Conservation (phyloP, 2,329 filamentous ascomycete genomes). For the Neonectria punicea region DNA sequence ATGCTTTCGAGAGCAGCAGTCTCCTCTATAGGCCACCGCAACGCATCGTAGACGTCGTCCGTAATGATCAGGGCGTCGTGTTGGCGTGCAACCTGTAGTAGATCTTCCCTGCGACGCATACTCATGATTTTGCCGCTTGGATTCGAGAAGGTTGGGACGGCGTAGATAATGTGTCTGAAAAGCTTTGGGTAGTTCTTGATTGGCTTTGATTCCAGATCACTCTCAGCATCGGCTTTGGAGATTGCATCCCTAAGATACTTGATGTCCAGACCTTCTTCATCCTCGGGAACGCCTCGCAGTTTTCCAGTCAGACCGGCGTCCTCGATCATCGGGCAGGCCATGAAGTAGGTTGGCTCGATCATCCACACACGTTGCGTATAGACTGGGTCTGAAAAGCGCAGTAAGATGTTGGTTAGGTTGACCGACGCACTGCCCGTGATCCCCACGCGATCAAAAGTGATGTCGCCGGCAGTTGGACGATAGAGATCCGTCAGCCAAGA, state of each 20-base stretch:
- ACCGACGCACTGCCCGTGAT: constrained; percentile 75
- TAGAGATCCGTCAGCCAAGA: constrained; percentile 5
- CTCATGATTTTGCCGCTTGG: constrained; percentile 74
- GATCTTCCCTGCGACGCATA: constrained; percentile 61
- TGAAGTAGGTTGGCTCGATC: constrained; percentile 73
- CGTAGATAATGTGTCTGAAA: constrained; percentile 75
- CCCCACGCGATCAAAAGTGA: constrained; percentile 51
- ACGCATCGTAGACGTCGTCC: constrained; percentile 79
- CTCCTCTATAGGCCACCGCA: constrained; percentile 63
- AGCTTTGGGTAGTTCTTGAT: constrained; percentile 56
- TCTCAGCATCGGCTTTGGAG: not conserved
- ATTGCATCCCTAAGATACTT: not conserved
- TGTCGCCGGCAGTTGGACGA: not conserved
- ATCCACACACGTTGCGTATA: constrained; percentile 73
- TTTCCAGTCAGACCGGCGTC: constrained; percentile 70
- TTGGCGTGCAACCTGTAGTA: constrained; percentile 69
- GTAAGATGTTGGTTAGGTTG: constrained; percentile 70
- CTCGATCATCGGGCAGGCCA: constrained; percentile 73
- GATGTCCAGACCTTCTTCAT: constrained; percentile 41
- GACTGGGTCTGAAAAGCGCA: constrained; percentile 71
- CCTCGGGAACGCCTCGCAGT: constrained; percentile 70
- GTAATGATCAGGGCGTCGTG: constrained; percentile 74
- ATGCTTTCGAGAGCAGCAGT: not conserved
- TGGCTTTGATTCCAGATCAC: not conserved
- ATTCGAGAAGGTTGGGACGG: constrained; percentile 77